phyloP scores from a whole-genome alignment of 805 yeast species.

The Candida taoyuanica region DNA sequence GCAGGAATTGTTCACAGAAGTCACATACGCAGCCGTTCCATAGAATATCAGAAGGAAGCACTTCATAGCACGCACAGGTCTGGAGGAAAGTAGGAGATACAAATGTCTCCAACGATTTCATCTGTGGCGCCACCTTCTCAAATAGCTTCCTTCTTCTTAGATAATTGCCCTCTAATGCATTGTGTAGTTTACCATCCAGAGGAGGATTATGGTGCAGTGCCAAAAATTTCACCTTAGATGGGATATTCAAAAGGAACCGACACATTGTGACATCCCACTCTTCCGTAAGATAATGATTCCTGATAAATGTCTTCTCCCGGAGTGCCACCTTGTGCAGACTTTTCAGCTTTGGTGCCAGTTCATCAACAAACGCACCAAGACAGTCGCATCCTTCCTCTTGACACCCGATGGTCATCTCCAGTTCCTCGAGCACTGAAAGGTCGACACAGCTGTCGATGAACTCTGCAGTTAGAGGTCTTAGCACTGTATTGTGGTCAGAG shows the following conservation, averaged over 20 bases:
- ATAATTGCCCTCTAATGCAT: slow-evolving; percentile 74
- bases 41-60: slow-evolving; percentile 58
- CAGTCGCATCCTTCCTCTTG: slow-evolving; percentile 44
- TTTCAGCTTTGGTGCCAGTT: slow-evolving; percentile 31
- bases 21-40: slow-evolving; percentile 77
- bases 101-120: slow-evolving; percentile 39
- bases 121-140: slow-evolving; percentile 42
- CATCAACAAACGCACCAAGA: slow-evolving; percentile 36
- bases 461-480: slow-evolving; percentile 28
- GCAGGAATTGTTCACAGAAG: slow-evolving; percentile 45
- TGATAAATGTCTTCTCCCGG: slow-evolving; percentile 35
- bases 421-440: slow-evolving; percentile 28
- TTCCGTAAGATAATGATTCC: slow-evolving; percentile 45
- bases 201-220: slow-evolving; percentile 59
- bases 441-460: slow-evolving; percentile 32
- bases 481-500: slow-evolving; percentile 34
- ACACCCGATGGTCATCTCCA: slow-evolving; percentile 55
- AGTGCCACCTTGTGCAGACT: slow-evolving; percentile 25
- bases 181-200: slow-evolving; percentile 47
- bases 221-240: slow-evolving; percentile 35
- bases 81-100: slow-evolving; percentile 58
- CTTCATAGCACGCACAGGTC: slow-evolving; percentile 63
- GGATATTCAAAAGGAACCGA: slow-evolving; percentile 34
- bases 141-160: slow-evolving; percentile 52
- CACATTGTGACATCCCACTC: slow-evolving; percentile 49